Evolutionary conservation across 306 rosid species (phyloP).

Genomic region (Vachellia pachyceras): DNA sequence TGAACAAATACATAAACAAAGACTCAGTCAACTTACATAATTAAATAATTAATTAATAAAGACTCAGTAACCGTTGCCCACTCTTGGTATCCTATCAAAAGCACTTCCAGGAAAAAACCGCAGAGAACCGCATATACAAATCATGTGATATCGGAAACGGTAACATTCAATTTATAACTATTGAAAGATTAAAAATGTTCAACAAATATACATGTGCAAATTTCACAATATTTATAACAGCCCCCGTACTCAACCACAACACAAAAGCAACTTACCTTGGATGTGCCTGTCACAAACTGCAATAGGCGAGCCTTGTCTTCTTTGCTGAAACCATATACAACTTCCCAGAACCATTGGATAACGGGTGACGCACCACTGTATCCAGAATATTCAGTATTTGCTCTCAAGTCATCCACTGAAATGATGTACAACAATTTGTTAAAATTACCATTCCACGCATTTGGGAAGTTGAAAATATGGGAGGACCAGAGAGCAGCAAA

Average conservation of each 20-base stretch:
- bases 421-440: constrained; percentile 30
- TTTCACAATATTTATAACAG: neutral
- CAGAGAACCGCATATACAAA: neutral
- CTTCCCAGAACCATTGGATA: constrained; percentile 99
- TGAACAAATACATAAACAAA: too few species aligned
- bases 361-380: constrained; percentile 89
- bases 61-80: too few species aligned
- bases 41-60: too few species aligned
- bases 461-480: neutral
- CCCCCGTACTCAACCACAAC: neutral
- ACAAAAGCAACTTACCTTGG: constrained; percentile 67
- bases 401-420: constrained; percentile 99
- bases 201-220: neutral
- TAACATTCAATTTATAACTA: neutral
- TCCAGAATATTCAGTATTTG: constrained; percentile 97
- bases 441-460: constrained; percentile 31
- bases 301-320: constrained; percentile 97
- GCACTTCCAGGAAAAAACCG: neutral
- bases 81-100: too few species aligned
- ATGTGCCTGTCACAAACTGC: constrained; percentile 99
- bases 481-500: neutral
- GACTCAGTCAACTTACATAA: too few species aligned
- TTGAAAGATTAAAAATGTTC: neutral
- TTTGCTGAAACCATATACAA: constrained; percentile 88
- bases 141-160: neutral